Conservation (phyloP, 2,329 filamentous ascomycete species). For the Drechslerella dactyloides region DNA sequence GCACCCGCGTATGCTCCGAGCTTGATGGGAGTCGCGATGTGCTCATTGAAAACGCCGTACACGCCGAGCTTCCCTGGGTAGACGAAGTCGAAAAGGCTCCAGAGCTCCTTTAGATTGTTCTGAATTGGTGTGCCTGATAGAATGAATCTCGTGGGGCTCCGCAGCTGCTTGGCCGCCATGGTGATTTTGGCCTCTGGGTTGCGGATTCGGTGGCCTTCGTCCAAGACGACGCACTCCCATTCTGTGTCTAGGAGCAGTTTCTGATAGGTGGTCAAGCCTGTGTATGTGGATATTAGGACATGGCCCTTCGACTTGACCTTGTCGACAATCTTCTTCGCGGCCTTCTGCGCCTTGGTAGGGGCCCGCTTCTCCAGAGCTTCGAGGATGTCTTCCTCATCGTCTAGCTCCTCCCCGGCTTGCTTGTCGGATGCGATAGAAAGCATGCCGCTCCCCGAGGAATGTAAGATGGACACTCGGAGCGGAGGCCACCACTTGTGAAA, state of each 20-base stretch:
- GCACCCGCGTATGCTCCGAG: conserved; percentile 95
- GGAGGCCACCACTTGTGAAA: conserved; percentile 99
- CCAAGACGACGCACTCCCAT: conserved; percentile 92
- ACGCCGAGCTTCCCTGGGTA: conserved; percentile 95
- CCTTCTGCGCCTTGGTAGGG: conserved; percentile 67
- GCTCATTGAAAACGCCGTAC: conserved; percentile 83
- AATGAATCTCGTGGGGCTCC: conserved; percentile 85
- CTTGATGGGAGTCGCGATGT: conserved; percentile 93
- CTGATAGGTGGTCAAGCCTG: conserved; percentile 90
- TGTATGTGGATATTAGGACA: conserved; percentile 93
- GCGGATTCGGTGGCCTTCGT: conserved; percentile 97
- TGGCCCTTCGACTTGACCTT: conserved; percentile 71
- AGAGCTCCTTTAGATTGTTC: conserved; percentile 92
- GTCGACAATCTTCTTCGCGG: conserved; percentile 80
- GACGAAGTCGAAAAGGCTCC: conserved; percentile 97
- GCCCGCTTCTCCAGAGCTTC: conserved; percentile 60
- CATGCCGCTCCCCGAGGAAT: conserved; percentile 97
- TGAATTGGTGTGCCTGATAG: conserved; percentile 97
- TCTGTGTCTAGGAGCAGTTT: conserved; percentile 79
- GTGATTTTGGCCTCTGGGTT: conserved; percentile 96
- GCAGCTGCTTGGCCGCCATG: conserved; percentile 90
- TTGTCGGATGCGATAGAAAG: conserved; percentile 72
- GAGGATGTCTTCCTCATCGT: conserved; percentile 64
- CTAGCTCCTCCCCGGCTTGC: conserved; percentile 61
- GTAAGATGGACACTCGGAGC: conserved; percentile 90